Conservation (phyloP, 371 early-diverging fungal genomes). For the Thermomucor indicae-seudaticae region DNA sequence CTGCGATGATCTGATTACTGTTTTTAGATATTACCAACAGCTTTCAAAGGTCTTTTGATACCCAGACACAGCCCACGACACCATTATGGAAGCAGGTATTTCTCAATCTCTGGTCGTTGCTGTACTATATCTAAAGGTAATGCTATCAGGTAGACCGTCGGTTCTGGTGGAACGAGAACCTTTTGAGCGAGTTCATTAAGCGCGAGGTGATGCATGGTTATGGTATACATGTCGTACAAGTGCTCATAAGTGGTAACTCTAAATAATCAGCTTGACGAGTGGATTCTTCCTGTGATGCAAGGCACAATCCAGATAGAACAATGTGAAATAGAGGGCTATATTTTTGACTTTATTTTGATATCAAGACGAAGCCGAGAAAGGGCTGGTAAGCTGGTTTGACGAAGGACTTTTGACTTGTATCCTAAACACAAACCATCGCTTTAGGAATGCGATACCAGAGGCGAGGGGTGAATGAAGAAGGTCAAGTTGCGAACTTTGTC, state of each 20-base stretch:
- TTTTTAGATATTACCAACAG: constrained; percentile 39
- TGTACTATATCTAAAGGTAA: not conserved
- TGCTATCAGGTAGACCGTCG: constrained; percentile 30
- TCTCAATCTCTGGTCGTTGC: not conserved
- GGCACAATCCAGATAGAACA: constrained; percentile 61
- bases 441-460: constrained; percentile 60
- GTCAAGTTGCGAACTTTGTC: constrained; percentile 68
- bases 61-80: constrained; percentile 7
- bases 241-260: constrained; percentile 4
- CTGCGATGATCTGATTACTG: not conserved
- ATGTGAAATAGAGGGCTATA: constrained; percentile 57
- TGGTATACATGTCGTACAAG: not conserved
- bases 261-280: constrained; percentile 46
- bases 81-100: constrained; percentile 34
- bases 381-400: constrained; percentile 31
- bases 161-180: constrained; percentile 71
- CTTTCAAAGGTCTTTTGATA: constrained; percentile 29
- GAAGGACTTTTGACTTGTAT: not conserved
- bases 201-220: constrained; percentile 1
- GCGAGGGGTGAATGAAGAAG: constrained; percentile 60
- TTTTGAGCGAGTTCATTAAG: constrained; percentile 38
- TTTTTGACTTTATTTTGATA: constrained; percentile 54
- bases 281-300: constrained; percentile 67
- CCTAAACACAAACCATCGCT: not conserved
- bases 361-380: constrained; percentile 56